phyloP scores from a whole-genome alignment of 139 green algal genomes.

The Coccomyxa sp. region DNA sequence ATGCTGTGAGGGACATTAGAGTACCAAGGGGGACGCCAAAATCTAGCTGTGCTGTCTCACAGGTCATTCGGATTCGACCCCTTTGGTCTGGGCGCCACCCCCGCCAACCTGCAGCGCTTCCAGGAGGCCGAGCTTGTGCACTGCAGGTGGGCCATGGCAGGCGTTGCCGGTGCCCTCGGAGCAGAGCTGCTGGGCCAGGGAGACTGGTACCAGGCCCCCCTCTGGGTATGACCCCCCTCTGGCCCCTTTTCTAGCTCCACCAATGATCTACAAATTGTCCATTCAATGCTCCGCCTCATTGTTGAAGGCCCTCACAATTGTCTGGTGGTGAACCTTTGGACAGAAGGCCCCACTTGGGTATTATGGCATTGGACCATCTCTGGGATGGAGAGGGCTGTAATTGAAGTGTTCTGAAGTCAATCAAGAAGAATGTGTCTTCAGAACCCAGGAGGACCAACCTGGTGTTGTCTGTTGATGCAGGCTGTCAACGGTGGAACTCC shows the following conservation, averaged over 20 bases:
- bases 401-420: background rate
- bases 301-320: background rate
- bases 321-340: background rate
- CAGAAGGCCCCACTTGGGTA: background rate
- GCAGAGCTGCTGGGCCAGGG: conserved; percentile 67
- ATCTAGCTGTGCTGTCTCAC: background rate
- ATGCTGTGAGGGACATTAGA: too few species aligned
- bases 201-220: conserved; percentile 66
- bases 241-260: background rate
- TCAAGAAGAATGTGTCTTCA: too few species aligned
- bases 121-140: conserved; percentile 85
- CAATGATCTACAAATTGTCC: too few species aligned
- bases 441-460: too few species aligned
- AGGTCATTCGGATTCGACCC: conserved; percentile 67
- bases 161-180: conserved; percentile 52
- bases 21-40: too few species aligned
- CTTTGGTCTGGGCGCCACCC: conserved; percentile 71
- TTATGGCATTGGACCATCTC: background rate
- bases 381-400: background rate
- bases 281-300: too few species aligned
- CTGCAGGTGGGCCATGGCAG: conserved; percentile 72
- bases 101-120: conserved; percentile 66
- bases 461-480: conserved; percentile 22
- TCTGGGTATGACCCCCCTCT: conserved; percentile 54
- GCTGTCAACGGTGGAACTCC: conserved; percentile 63